Conservation (phyloP, 2,329 filamentous ascomycete genomes). For the Dactylellina parvicollis region DNA sequence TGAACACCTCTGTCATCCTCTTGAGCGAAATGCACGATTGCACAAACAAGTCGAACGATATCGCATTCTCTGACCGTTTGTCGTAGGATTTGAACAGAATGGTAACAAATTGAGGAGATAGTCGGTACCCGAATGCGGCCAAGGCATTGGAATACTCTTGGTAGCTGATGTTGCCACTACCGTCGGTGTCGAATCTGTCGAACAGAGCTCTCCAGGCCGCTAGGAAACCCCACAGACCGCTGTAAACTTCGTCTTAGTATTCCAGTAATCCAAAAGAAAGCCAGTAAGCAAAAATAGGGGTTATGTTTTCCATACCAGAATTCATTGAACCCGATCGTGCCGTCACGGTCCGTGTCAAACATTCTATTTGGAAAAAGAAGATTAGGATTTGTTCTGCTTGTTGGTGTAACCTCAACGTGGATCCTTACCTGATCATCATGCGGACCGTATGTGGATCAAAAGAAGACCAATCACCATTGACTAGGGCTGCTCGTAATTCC, state of each 20-base stretch:
- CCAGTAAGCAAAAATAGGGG: background rate
- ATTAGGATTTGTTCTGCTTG: background rate
- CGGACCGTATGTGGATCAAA: slow-evolving; percentile 94
- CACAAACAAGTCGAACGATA: slow-evolving; percentile 88
- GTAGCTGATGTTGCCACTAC: slow-evolving; percentile 84
- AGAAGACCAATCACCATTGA: slow-evolving; percentile 94
- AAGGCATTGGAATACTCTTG: slow-evolving; percentile 90
- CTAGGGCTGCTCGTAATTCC: slow-evolving; percentile 87
- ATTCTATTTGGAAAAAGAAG: slow-evolving; percentile 67
- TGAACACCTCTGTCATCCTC: slow-evolving; percentile 99
- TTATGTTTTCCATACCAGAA: slow-evolving; percentile 71
- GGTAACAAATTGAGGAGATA: slow-evolving; percentile 83
- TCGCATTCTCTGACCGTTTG: slow-evolving; percentile 67
- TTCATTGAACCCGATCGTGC: slow-evolving; percentile 91
- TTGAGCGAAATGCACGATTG: slow-evolving; percentile 97
- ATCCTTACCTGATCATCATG: slow-evolving; percentile 84
- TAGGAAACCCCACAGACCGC: slow-evolving; percentile 91
- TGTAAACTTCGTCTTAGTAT: slow-evolving; percentile 54
- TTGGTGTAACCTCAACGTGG: slow-evolving; percentile 26
- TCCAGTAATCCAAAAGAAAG: too few relatives aligned
- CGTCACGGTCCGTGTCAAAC: slow-evolving; percentile 92
- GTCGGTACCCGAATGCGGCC: slow-evolving; percentile 89
- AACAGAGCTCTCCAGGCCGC: slow-evolving; percentile 94
- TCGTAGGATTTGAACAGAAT: slow-evolving; percentile 90
- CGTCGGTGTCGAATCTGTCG: slow-evolving; percentile 91